These are phyloP conservation scores for Capsicum pubescens DNA, from an alignment of 257 asterid species.

Conservation along the genomic window DNA sequence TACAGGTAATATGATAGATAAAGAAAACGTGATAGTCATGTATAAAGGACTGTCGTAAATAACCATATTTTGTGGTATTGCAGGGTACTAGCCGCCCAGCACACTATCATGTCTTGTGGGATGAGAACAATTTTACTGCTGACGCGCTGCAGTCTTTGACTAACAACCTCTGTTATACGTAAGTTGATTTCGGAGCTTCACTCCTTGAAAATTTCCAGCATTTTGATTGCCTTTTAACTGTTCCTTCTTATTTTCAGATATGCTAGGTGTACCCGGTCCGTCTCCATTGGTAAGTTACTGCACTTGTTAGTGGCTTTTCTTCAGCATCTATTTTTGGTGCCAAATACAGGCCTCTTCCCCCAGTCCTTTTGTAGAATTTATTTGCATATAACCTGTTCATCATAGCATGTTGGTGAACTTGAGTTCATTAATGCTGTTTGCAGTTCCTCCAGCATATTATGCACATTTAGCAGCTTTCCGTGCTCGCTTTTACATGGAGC, in stretches of 20 bases:
- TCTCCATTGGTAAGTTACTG: constrained; percentile 74
- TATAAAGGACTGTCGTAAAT: not conserved
- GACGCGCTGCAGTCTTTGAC: constrained; percentile 83
- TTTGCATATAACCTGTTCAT: not conserved
- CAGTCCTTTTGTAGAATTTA: not conserved
- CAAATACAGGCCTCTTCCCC: not conserved
- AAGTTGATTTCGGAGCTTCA: constrained; percentile 34
- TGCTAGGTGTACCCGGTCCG: constrained; percentile 95
- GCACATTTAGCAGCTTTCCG: constrained; percentile 98
- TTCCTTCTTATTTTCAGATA: constrained; percentile 51
- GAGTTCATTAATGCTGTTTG: not conserved
- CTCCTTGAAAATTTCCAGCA: constrained; percentile 1
- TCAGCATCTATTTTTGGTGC: not conserved
- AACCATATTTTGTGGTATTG: not conserved
- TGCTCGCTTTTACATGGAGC: constrained; percentile 96
- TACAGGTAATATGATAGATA: constrained; percentile 55
- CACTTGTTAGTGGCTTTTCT: not conserved
- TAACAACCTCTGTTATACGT: constrained; percentile 95
- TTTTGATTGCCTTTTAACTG: not conserved
- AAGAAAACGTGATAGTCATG: not conserved
- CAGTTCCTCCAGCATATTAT: constrained; percentile 99
- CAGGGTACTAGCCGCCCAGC: constrained; percentile 96
- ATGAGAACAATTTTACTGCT: constrained; percentile 87
- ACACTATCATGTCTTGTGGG: constrained; percentile 94
- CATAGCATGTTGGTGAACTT: not conserved